Percentiles rank a stretch among this genome's conserved stretches.
Conservation (phyloP, 208 protist species). For the Crithidia mellificae region DNA sequence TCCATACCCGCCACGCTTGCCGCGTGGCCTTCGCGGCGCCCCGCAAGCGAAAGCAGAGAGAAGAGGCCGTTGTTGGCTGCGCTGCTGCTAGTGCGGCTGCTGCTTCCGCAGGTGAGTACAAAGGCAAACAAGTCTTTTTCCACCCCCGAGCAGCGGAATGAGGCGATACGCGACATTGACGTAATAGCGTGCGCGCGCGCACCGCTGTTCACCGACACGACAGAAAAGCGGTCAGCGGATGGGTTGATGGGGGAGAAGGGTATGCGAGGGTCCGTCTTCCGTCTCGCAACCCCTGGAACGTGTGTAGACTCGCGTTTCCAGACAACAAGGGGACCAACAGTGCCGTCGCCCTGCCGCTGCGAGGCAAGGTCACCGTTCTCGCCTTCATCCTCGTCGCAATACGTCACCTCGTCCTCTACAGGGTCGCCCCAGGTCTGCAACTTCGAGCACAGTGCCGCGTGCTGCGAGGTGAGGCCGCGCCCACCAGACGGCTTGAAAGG, state of each 20-base stretch:
- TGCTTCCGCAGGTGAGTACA: slow-evolving; percentile 29
- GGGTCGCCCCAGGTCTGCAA: slow-evolving; percentile 11
- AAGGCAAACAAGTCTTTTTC: slow-evolving; percentile 27
- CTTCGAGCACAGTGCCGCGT: slow-evolving; percentile 19
- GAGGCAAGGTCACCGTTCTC: not conserved
- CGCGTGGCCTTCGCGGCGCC: no score
- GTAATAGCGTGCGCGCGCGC: not conserved
- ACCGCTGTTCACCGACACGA: not conserved
- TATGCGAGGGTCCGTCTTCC: not conserved
- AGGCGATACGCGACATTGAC: not conserved
- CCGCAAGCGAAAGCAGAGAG: not conserved
- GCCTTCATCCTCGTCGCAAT: not conserved
- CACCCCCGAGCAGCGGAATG: not conserved
- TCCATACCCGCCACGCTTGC: no score
- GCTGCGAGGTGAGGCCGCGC: not conserved
- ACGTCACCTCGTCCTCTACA: not conserved
- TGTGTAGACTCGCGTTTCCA: not conserved
- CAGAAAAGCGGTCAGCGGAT: not conserved
- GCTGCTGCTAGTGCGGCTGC: slow-evolving; percentile 4
- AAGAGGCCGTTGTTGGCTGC: slow-evolving; percentile 1
- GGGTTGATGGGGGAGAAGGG: not conserved
- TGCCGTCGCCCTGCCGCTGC: not conserved
- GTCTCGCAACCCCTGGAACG: not conserved
- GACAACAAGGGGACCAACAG: slow-evolving; percentile 1
- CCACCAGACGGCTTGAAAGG: not conserved